phyloP scores from a whole-genome alignment of 2,329 filamentous ascomycete species.

The Claviceps humidiphila region DNA sequence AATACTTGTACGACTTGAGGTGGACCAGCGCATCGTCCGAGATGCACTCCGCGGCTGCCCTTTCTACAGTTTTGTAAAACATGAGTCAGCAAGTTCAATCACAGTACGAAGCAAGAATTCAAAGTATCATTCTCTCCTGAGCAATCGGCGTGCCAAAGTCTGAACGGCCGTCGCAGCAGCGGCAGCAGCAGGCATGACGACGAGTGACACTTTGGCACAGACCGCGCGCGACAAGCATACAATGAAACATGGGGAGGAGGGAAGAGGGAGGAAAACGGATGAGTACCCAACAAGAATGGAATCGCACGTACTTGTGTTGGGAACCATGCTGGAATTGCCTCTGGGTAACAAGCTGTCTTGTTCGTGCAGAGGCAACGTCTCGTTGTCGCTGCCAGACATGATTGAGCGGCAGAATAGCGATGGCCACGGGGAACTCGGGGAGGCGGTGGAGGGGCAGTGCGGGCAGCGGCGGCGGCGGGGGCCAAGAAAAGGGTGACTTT shows the following conservation, averaged over 20 bases:
- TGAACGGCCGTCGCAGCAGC: too few species aligned
- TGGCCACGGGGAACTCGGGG: slow-evolving; percentile 6
- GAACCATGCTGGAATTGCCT: slow-evolving; percentile 19
- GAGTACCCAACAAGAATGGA: not conserved
- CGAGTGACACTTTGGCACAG: not conserved
- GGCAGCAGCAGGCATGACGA: not conserved
- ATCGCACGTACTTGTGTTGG: slow-evolving; percentile 20
- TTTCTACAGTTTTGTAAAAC: slow-evolving; percentile 13
- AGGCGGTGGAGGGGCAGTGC: not conserved
- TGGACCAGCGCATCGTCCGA: slow-evolving; percentile 85
- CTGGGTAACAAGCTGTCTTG: slow-evolving; percentile 12
- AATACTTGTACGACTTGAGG: slow-evolving; percentile 94
- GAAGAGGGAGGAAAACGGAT: not conserved
- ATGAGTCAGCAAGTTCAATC: not conserved
- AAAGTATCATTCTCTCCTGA: too few species aligned
- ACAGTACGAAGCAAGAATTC: not conserved
- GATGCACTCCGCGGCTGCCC: slow-evolving; percentile 56
- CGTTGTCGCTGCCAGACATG: slow-evolving; percentile 18
- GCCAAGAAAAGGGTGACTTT: too few species aligned
- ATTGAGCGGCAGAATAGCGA: slow-evolving; percentile 8
- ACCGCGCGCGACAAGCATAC: not conserved
- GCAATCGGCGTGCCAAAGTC: too few species aligned
- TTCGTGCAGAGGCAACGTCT: slow-evolving; percentile 21
- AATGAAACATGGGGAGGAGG: not conserved
- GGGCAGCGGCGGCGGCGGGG: too few species aligned